Conservation (phyloP, 2,329 filamentous ascomycete species). For the Setomelanomma holmii region DNA sequence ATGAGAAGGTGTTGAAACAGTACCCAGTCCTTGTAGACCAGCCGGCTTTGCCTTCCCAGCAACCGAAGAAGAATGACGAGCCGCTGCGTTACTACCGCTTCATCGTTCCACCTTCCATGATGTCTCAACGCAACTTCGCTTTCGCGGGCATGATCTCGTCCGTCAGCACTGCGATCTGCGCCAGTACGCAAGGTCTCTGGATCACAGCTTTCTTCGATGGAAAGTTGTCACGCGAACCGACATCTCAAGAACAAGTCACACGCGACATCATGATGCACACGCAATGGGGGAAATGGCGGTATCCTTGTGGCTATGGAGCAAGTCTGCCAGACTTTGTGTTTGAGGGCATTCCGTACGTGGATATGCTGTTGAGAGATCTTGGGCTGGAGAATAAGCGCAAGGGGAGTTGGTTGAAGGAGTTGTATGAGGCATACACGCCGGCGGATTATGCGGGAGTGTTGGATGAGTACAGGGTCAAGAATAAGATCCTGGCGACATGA, state of each 20-base stretch:
- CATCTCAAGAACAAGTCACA: conserved; percentile 12
- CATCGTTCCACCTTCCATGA: conserved; percentile 44
- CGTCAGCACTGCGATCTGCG: conserved; percentile 41
- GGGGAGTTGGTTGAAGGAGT: too few species aligned
- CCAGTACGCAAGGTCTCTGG: conserved; percentile 48
- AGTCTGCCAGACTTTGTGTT: conserved; percentile 33
- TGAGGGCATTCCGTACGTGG: conserved; percentile 31
- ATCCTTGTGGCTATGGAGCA: conserved; percentile 27
- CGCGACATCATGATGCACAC: conserved; percentile 29
- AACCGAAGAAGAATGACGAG: conserved; percentile 7
- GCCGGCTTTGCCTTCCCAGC: conserved; percentile 38
- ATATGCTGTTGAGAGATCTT: conserved; percentile 25
- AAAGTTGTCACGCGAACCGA: conserved; percentile 44
- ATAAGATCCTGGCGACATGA: too few species aligned
- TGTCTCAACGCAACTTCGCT: conserved; percentile 42
- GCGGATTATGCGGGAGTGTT: conserved; percentile 34
- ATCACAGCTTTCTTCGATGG: conserved; percentile 67
- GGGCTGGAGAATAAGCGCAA: conserved; percentile 24
- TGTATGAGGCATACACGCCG: conserved; percentile 25
- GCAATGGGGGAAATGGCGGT: conserved; percentile 30
- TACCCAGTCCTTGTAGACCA: conserved; percentile 63
- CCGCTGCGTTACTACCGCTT: conserved; percentile 41
- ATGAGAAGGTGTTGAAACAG: conserved; percentile 58
- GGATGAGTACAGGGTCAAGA: conserved; percentile 22
- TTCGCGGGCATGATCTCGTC: conserved; percentile 48